Conservation (phyloP, 78 protist species). For the Dictyostelium brefeldianum region DNA sequence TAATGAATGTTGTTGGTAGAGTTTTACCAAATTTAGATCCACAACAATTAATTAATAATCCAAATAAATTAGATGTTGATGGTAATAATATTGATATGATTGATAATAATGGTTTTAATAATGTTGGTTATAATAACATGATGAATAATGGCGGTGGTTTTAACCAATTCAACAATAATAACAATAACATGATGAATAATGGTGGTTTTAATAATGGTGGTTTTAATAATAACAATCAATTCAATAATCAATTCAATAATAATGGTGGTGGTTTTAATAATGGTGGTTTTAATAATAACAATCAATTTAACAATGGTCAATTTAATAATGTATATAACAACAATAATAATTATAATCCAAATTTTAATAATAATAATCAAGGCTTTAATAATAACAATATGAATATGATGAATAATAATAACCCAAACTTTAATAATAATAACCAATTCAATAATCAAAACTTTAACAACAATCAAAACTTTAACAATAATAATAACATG, state of each 20-base stretch:
- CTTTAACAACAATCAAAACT: background rate
- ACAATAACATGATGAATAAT: background rate
- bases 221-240: constrained; percentile 7
- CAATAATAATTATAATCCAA: background rate
- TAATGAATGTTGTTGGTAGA: background rate
- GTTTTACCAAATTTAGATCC: background rate
- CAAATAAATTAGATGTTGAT: background rate
- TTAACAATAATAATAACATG: background rate
- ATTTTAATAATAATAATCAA: background rate
- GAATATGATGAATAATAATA: background rate
- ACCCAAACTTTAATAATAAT: background rate
- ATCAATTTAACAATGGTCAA: background rate
- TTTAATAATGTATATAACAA: background rate
- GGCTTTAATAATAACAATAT: background rate
- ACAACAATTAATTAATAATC: too few relatives aligned
- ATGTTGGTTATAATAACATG: background rate
- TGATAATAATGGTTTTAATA: background rate
- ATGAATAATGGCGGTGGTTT: background rate
- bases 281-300: background rate
- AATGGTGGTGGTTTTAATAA: background rate
- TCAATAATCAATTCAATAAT: background rate
- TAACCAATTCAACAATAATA: background rate
- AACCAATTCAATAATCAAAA: background rate
- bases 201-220: background rate
- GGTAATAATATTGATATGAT: background rate